Conservation (phyloP, 768 basidiomycete species). For the Boletus reticuloceps region DNA sequence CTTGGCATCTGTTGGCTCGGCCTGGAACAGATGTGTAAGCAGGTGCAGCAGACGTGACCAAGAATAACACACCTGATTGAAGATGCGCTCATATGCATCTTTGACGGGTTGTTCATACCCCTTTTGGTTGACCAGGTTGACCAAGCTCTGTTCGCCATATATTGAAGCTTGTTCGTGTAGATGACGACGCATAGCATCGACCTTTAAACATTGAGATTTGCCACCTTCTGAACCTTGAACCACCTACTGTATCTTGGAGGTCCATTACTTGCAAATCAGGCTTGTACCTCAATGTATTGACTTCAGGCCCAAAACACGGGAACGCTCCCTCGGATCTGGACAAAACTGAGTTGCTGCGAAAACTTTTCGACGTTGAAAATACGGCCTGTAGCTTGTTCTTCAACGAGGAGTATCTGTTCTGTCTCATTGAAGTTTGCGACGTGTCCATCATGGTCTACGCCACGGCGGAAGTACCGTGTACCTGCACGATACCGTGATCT, state of each 20-base stretch:
- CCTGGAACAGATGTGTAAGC: slow-evolving; percentile 34
- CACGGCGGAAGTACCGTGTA: slow-evolving; percentile 95
- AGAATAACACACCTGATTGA: slow-evolving; percentile 51
- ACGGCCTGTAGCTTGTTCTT: slow-evolving; percentile 47
- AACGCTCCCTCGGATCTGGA: slow-evolving; percentile 91
- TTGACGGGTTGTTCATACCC: slow-evolving; percentile 93
- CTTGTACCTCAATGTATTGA: slow-evolving; percentile 93
- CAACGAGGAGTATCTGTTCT: slow-evolving; percentile 87
- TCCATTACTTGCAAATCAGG: slow-evolving; percentile 98
- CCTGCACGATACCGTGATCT: slow-evolving; percentile 94
- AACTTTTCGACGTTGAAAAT: slow-evolving; percentile 44
- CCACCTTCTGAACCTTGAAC: background rate
- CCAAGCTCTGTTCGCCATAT: slow-evolving; percentile 78
- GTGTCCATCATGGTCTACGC: slow-evolving; percentile 84
- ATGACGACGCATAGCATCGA: slow-evolving; percentile 69
- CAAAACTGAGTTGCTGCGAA: slow-evolving; percentile 73
- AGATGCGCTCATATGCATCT: slow-evolving; percentile 85
- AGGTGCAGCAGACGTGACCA: background rate
- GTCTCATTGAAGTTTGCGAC: slow-evolving; percentile 99
- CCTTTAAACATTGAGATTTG: slow-evolving; percentile 39
- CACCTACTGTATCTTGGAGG: slow-evolving; percentile 72
- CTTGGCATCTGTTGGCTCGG: slow-evolving; percentile 63
- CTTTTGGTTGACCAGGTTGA: slow-evolving; percentile 93
- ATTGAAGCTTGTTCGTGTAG: slow-evolving; percentile 64
- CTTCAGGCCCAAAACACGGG: slow-evolving; percentile 96